Percentiles rank a stretch among this genome's conserved stretches.
phyloP scores from a whole-genome alignment of 345 rosid genomes.

The Psidium friedrichsthalianum region DNA sequence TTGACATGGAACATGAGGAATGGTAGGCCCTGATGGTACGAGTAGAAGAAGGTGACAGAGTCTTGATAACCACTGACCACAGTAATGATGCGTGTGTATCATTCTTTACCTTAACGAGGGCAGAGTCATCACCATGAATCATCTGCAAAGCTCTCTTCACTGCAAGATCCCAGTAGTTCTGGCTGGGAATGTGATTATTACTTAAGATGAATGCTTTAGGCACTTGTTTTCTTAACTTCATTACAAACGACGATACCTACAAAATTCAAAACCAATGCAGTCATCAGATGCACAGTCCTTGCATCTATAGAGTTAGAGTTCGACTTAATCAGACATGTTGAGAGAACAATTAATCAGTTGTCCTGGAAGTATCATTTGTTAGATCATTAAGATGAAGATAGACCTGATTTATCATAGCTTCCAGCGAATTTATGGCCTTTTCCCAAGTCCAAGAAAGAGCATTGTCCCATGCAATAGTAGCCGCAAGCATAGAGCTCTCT shows the following conservation, averaged over 20 bases:
- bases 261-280: background rate
- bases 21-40: background rate
- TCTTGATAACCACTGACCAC: background rate
- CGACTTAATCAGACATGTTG: accelerated
- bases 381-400: background rate
- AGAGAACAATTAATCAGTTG: background rate
- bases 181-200: slow-evolving; percentile 46
- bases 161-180: slow-evolving; percentile 48
- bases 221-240: slow-evolving; percentile 28
- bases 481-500: slow-evolving; percentile 62
- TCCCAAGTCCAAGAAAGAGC: slow-evolving; percentile 52
- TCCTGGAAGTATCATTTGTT: background rate
- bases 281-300: background rate
- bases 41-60: background rate
- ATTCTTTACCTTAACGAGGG: slow-evolving; percentile 44
- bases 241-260: slow-evolving; percentile 49
- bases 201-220: slow-evolving; percentile 40
- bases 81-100: too few species aligned
- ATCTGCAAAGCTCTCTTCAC: slow-evolving; percentile 57
- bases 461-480: slow-evolving; percentile 69
- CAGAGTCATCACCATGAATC: slow-evolving; percentile 35
- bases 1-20: background rate
- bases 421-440: slow-evolving; percentile 37
- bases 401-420: slow-evolving; percentile 33
- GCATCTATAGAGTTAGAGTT: accelerated